Base-by-base conservation (phyloP, 805 yeast species). In the Nakazawaea anatomiae region DNA sequence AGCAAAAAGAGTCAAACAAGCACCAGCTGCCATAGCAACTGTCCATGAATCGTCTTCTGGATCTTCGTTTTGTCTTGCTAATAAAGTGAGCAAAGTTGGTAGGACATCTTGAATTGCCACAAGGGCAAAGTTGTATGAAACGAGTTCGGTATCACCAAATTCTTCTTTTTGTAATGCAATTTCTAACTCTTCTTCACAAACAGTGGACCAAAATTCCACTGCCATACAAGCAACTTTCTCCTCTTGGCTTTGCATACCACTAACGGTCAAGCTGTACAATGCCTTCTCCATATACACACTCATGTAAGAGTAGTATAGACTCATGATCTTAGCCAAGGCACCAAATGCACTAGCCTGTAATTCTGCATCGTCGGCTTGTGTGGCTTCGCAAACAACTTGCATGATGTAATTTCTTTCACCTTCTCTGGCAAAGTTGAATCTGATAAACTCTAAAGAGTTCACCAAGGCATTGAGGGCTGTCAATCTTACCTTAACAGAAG, bases 321-420 rank as follows among this genome's bases (percentile, higher is more conserved):
- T 80, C 95, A 92, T 89, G 59, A 94, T 90, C 60, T 87, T 82
- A 41, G 97, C 94, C 53, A 94, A 77, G 61, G 97, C 96, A 54
- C 97, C 98, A 70, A 90, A 94, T 0, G 97, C 96, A 36, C 96
- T 85, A 7, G 96, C 92, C 70, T 91, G 96, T 56, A 94, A 75
- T 59, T 87, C 95, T 43, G 75, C 70, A 62, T 85, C 87, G 36
- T 79, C 77, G 27, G 95, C 87, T 68, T 92, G 97, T n/a, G 99
- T 91, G 14, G 97, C 96, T 70, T 94, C 98, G 71, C 99, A 94
- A 12, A 94, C 97, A 42, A 94, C 97, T 74, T 90, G 97, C 99
- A 94, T 94, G 67, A 94, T 87, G 69, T 87, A 90, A 67, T 94
- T 91, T 64, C 99, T 82, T 74, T 94, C 99, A 54, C 94, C 95